Percentiles rank a stretch among this genome's conserved stretches.
These are phyloP conservation scores for Gilbertella persicaria DNA, from an alignment of 371 early-diverging fungal species.

Conservation along the genomic window DNA sequence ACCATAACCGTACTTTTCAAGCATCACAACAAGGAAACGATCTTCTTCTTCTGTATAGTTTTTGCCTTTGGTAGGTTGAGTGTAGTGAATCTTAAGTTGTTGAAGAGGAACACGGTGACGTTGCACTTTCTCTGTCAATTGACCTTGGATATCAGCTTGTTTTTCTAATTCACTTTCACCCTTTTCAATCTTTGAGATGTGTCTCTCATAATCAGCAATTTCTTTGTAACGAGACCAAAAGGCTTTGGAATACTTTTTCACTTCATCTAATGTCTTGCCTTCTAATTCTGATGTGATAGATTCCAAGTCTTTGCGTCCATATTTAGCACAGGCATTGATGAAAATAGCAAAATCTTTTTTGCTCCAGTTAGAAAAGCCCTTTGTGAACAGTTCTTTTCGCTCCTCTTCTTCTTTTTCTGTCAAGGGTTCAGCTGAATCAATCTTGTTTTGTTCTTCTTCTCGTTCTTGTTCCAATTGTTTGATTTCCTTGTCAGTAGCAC, in stretches of 20 bases:
- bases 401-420: conserved; percentile 87
- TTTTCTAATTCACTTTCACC: conserved; percentile 84
- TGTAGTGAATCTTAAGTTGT: conserved; percentile 85
- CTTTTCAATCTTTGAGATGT: conserved; percentile 84
- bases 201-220: conserved; percentile 81
- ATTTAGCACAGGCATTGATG: conserved; percentile 87
- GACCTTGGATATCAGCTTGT: conserved; percentile 80
- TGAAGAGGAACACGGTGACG: conserved; percentile 80
- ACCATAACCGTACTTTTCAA: conserved; percentile 88
- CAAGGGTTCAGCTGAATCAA: conserved; percentile 86
- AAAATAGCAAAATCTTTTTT: conserved; percentile 92
- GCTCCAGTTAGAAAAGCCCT: conserved; percentile 94
- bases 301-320: conserved; percentile 79
- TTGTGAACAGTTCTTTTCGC: conserved; percentile 73
- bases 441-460: conserved; percentile 78
- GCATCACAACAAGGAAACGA: conserved; percentile 87
- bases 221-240: conserved; percentile 91
- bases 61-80: conserved; percentile 80
- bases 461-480: conserved; percentile 68
- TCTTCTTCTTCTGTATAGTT: conserved; percentile 97
- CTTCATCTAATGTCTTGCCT: conserved; percentile 87
- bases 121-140: conserved; percentile 71
- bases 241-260: conserved; percentile 78
- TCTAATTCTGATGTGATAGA: conserved; percentile 86
- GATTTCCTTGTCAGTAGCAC: conserved; percentile 42